Evolutionary conservation across 2,329 filamentous ascomycete species (phyloP).

Genomic region (Fusarium anthophilum): DNA sequence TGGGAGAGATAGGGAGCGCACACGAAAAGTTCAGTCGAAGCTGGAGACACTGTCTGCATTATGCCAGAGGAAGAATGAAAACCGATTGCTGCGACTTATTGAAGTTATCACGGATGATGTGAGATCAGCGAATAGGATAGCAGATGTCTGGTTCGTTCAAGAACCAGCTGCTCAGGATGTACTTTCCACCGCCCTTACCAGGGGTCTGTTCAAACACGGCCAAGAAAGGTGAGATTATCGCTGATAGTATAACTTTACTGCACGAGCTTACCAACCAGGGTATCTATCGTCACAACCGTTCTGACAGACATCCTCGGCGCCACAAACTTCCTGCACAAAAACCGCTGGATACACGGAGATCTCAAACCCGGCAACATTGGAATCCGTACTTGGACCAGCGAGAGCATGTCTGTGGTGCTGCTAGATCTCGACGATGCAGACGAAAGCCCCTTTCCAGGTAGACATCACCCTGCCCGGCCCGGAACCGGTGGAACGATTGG

Average conservation of each 20-base stretch:
- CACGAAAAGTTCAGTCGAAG: not conserved
- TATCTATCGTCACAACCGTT: not conserved
- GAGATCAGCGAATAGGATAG: not conserved
- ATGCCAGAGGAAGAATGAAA: not conserved
- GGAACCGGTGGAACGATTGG: not conserved
- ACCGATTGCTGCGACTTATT: accelerated
- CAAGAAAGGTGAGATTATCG: not conserved
- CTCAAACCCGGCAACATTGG: not conserved
- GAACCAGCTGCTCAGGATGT: not conserved
- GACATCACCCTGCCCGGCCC: not conserved
- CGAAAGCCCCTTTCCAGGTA: not conserved
- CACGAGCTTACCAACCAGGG: not conserved
- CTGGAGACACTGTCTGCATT: not conserved
- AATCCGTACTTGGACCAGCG: not conserved
- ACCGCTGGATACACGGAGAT: not conserved
- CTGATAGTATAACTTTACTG: accelerated
- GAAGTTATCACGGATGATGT: not conserved
- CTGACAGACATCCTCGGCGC: not conserved
- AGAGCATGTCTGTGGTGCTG: not conserved
- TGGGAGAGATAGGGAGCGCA: not conserved
- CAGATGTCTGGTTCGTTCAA: not conserved
- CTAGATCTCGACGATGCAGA: not conserved
- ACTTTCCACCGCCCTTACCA: accelerated
- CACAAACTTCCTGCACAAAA: not conserved
- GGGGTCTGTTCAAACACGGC: accelerated